Base-by-base conservation (phyloP, 139 green algal species). In the Astrephomene gubernaculifera region DNA sequence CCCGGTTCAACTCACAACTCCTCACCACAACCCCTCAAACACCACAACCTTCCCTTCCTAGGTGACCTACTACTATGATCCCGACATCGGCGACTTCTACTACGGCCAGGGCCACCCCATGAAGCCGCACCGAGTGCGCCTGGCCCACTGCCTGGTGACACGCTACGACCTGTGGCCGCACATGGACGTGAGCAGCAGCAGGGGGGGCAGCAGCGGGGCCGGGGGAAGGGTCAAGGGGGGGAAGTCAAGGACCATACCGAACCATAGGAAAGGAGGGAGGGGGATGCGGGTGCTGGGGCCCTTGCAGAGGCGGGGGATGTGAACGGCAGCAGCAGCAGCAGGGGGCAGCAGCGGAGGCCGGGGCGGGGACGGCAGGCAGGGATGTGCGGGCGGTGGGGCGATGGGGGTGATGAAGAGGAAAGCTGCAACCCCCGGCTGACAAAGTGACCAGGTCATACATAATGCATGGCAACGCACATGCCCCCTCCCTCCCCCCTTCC, bases 11-110 rank as follows among this genome's bases (percentile, higher is more conserved):
- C n/a, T n/a, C n/a, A n/a, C n/a, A n/a, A n/a, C n/a, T n/a, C n/a
- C n/a, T n/a, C n/a, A n/a, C n/a, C n/a, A n/a, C n/a, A n/a, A n/a
- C n/a, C n/a, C n/a, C n/a, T n/a, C n/a, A n/a, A n/a, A n/a, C n/a
- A n/a, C n/a, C n/a, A n/a, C n/a, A n/a, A n/a, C n/a, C n/a, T n/a
- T n/a, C n/a, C n/a, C 38, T 25, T 2, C 52, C 7, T 86, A 95
- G 92, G 94, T 98, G 1, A 90, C 93, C 0, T 99, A 99, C 84
- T 99, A 98, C 83, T 99, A 99, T 86, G 97, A 99, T 80, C 86
- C 94, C 0, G 96, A 98, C 0, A 91, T 99, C 21, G 97, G 97
- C 1, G 95, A 97, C 80, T 98, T 95, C 71, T 99, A 99, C 79
- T 99, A 99, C 83, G 96, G 97, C 31, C 93, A 95, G 33, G 92